Percentiles rank a stretch among this genome's conserved stretches.
Evolutionary conservation across 805 yeast species (phyloP).

Genomic region (Pachysolen tannophilus): DNA sequence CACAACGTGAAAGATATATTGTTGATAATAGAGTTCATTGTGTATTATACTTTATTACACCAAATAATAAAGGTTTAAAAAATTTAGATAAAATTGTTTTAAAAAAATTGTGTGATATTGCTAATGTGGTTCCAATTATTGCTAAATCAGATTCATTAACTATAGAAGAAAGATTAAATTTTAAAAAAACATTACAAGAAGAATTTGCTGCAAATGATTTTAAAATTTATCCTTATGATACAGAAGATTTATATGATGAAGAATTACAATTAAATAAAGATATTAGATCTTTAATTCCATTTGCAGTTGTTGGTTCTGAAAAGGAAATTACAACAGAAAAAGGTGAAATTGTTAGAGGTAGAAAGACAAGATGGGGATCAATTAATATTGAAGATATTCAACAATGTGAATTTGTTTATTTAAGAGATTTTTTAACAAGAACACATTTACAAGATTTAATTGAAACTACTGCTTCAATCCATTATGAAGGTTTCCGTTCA

Average conservation of each 20-base stretch:
- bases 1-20: slow-evolving; percentile 78
- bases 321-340: slow-evolving; percentile 56
- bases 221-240: slow-evolving; percentile 78
- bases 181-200: slow-evolving; percentile 68
- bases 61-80: slow-evolving; percentile 79
- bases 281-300: slow-evolving; percentile 74
- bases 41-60: slow-evolving; percentile 83
- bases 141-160: slow-evolving; percentile 92
- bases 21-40: slow-evolving; percentile 92
- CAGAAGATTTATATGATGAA: slow-evolving; percentile 59
- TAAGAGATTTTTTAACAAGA: slow-evolving; percentile 90
- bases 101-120: slow-evolving; percentile 78
- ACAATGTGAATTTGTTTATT: slow-evolving; percentile 92
- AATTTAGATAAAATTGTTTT: slow-evolving; percentile 77
- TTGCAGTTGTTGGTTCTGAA: slow-evolving; percentile 92
- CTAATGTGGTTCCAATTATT: slow-evolving; percentile 91
- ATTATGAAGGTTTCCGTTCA: slow-evolving; percentile 89
- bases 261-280: slow-evolving; percentile 68
- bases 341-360: slow-evolving; percentile 79
- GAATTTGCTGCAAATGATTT: slow-evolving; percentile 70
- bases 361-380: slow-evolving; percentile 91
- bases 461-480: slow-evolving; percentile 81
- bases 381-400: slow-evolving; percentile 89
- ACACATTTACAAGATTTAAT: slow-evolving; percentile 94
- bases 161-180: slow-evolving; percentile 68